Conservation (phyloP, 1,139 yeast genomes). For the Yamadazyma songkhlaensis region DNA sequence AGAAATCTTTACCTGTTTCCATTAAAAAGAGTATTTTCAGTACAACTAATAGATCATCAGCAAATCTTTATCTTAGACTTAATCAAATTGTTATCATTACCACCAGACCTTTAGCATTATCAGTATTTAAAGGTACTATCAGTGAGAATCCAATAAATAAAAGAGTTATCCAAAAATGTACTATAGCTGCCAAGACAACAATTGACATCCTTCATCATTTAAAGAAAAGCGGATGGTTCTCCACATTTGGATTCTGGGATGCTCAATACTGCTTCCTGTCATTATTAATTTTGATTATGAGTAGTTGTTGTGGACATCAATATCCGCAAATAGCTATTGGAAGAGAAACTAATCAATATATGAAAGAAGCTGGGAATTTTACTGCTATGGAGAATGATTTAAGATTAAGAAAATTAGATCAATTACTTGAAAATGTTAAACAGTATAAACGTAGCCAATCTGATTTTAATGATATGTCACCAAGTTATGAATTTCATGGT, state of each 20-base stretch:
- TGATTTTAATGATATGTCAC: background rate
- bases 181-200: slow-evolving; percentile 21
- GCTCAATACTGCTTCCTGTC: slow-evolving; percentile 55
- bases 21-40: slow-evolving; percentile 12
- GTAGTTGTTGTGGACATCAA: slow-evolving; percentile 25
- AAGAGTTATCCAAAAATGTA: slow-evolving; percentile 36
- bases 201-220: slow-evolving; percentile 39
- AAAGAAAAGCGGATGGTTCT: slow-evolving; percentile 32
- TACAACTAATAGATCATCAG: slow-evolving; percentile 23
- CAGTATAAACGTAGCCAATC: background rate
- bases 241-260: slow-evolving; percentile 52
- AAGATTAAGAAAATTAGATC: slow-evolving; percentile 21
- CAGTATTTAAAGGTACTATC: slow-evolving; percentile 32
- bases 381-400: slow-evolving; percentile 23
- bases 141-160: slow-evolving; percentile 28
- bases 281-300: slow-evolving; percentile 76
- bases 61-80: slow-evolving; percentile 43
- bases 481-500: background rate
- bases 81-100: slow-evolving; percentile 45
- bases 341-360: slow-evolving; percentile 11
- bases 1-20: slow-evolving; percentile 9
- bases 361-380: slow-evolving; percentile 15
- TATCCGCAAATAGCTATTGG: slow-evolving; percentile 30
- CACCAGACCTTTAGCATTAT: slow-evolving; percentile 41
- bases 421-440: slow-evolving; percentile 3